Conservation (phyloP, 1,284 basidiomycete genomes). For the Trichosporon asahii region DNA sequence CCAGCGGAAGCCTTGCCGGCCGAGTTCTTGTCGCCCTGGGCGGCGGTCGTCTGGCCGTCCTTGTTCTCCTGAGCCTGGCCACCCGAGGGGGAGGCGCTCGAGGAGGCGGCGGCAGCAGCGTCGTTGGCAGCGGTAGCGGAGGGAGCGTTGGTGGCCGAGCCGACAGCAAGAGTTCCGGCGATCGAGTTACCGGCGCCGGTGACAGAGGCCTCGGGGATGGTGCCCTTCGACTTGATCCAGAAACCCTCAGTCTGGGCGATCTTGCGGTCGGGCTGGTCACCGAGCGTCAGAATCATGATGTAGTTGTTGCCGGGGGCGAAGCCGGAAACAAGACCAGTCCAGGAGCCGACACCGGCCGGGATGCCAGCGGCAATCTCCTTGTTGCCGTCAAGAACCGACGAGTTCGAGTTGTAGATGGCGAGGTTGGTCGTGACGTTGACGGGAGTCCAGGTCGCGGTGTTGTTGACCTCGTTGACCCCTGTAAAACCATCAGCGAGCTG, state of each 20-base stretch:
- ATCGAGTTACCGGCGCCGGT: conserved; percentile 10
- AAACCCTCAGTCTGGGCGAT: conserved; percentile 21
- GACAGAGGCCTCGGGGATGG: conserved; percentile 22
- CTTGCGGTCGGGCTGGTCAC: conserved; percentile 17
- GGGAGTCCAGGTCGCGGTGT: conserved; percentile 18
- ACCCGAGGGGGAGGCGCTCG: conserved; percentile 13
- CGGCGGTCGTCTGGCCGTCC: conserved; percentile 14
- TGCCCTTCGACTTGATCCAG: conserved; percentile 20
- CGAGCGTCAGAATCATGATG: conserved; percentile 19
- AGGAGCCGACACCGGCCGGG: conserved; percentile 25
- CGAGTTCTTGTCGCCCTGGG: conserved; percentile 27
- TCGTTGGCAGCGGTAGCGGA: conserved; percentile 27
- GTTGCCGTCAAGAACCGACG: conserved; percentile 5
- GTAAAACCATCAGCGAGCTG: conserved; percentile 8
- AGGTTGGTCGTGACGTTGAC: conserved; percentile 17
- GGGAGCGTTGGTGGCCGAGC: conserved; percentile 19
- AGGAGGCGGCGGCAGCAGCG: conserved; percentile 26
- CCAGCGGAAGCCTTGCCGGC: conserved; percentile 29
- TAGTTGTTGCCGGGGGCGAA: conserved; percentile 28
- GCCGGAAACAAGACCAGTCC: conserved; percentile 26
- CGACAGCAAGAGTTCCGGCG: conserved; percentile 13
- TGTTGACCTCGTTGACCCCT: conserved; percentile 18
- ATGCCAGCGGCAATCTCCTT: conserved; percentile 16
- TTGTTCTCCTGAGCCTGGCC: conserved; percentile 10
- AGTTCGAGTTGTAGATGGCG: conserved; percentile 23